A percentile compares a stretch with the other conserved stretches of the same genome.
Evolutionary conservation across 208 protist genomes (phyloP).

Genomic region (Leishmania mexicana): DNA sequence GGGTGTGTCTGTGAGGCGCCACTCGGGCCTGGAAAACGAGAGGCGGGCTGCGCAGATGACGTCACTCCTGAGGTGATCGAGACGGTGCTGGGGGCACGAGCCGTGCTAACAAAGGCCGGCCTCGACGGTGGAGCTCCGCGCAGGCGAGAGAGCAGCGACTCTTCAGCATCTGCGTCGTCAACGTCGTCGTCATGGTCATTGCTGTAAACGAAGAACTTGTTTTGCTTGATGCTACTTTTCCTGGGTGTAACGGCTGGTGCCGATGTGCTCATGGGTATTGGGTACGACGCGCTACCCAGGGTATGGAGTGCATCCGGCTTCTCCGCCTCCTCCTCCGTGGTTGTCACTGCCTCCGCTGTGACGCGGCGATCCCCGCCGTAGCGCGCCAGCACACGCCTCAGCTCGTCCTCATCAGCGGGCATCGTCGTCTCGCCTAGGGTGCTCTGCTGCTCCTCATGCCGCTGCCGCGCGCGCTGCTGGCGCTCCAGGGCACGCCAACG

Average conservation of each 20-base stretch:
- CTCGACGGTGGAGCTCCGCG: too few relatives aligned
- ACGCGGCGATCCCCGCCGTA: slow-evolving; percentile 23
- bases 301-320: not conserved
- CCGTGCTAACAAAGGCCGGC: not conserved
- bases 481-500: slow-evolving; percentile 32
- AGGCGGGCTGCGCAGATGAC: not conserved
- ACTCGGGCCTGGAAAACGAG: not conserved
- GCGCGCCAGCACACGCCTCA: slow-evolving; percentile 27
- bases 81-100: not conserved
- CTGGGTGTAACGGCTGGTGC: not conserved
- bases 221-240: not conserved
- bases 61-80: not conserved
- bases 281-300: not conserved
- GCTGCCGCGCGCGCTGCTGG: slow-evolving; percentile 29
- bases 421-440: not conserved
- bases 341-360: not conserved
- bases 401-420: slow-evolving; percentile 7
- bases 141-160: not conserved
- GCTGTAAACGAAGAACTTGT: slow-evolving; percentile 22
- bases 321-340: not conserved
- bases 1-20: not conserved
- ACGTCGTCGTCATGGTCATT: slow-evolving; percentile 3
- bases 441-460: slow-evolving; percentile 18
- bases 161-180: not conserved
- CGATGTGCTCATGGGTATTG: not conserved